Percentiles rank a stretch among this genome's conserved stretches.
These are phyloP conservation scores for Elymus sibiricus DNA, from an alignment of 176 grass and related monocot species.

Conservation along the genomic window DNA sequence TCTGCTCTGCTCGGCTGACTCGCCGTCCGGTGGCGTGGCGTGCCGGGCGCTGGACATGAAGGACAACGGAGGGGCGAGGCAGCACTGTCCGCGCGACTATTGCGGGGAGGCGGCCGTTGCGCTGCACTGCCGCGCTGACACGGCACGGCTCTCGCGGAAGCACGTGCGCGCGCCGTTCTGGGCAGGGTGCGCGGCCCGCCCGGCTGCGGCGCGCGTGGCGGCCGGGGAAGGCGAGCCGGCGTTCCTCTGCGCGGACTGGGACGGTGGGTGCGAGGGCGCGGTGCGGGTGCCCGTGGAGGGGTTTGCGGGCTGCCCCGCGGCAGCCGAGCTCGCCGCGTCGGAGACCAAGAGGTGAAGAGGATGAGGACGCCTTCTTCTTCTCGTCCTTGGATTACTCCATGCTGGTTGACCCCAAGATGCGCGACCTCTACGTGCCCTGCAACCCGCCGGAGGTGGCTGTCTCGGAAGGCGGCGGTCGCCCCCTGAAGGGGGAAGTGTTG, in stretches of 20 bases:
- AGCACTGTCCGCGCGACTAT: conserved; percentile 58
- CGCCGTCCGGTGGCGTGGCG: no score
- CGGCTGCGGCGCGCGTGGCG: conserved; percentile 37
- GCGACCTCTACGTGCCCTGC: conserved; percentile 68
- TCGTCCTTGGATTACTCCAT: conserved; percentile 47
- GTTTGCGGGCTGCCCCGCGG: conserved; percentile 63
- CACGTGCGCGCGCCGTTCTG: conserved; percentile 67
- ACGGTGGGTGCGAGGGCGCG: background rate
- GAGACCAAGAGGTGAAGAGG: background rate
- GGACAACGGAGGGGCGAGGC: background rate
- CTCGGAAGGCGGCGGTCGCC: background rate
- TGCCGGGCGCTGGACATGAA: conserved; percentile 7
- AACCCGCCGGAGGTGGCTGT: conserved; percentile 34
- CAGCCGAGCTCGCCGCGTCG: conserved; percentile 52
- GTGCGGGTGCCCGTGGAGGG: conserved; percentile 33
- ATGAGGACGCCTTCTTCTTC: conserved; percentile 33
- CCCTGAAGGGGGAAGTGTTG: conserved; percentile 40
- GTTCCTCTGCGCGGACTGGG: conserved; percentile 51
- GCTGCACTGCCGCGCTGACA: conserved; percentile 72
- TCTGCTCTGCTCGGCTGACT: no score
- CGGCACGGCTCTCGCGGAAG: conserved; percentile 53
- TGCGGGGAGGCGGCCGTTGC: conserved; percentile 56
- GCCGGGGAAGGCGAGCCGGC: background rate
- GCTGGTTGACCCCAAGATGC: conserved; percentile 40
- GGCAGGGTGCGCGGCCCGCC: conserved; percentile 31